These are phyloP conservation scores for Eucalyptus polybractea DNA, from an alignment of 345 rosid genomes.

Conservation along the genomic window DNA sequence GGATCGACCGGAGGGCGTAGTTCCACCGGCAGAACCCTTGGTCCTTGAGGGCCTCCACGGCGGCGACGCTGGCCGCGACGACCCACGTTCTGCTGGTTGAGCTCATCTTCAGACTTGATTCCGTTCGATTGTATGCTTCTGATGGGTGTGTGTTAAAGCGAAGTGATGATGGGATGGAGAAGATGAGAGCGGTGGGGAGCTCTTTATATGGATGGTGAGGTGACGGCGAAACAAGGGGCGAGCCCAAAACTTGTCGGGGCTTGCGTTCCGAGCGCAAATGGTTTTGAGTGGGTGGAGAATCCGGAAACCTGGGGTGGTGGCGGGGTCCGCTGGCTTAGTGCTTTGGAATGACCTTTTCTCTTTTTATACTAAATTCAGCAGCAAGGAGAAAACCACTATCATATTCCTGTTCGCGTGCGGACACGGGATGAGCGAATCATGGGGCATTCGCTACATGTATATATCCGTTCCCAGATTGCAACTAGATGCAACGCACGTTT, in stretches of 20 bases:
- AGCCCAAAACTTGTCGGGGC: not conserved
- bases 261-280: not conserved
- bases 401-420: not conserved
- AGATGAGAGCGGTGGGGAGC: not conserved
- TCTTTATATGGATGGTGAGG: not conserved
- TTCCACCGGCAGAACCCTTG: slow-evolving; percentile 57
- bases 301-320: not conserved
- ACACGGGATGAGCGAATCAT: not conserved
- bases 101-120: not conserved
- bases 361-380: not conserved
- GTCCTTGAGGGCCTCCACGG: slow-evolving; percentile 52
- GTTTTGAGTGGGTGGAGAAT: not conserved
- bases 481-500: not conserved
- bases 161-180: not conserved
- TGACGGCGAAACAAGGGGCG: not conserved
- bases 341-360: not conserved
- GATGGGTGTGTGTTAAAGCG: not conserved
- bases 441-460: not conserved
- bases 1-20: slow-evolving; percentile 17
- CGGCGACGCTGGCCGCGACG: slow-evolving; percentile 36
- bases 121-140: not conserved
- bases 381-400: not conserved
- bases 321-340: not conserved
- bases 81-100: slow-evolving; percentile 32
- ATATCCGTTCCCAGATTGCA: not conserved